Evolutionary conservation across 148 eudicot genomes (phyloP).

Genomic region (Polygonum aviculare): DNA sequence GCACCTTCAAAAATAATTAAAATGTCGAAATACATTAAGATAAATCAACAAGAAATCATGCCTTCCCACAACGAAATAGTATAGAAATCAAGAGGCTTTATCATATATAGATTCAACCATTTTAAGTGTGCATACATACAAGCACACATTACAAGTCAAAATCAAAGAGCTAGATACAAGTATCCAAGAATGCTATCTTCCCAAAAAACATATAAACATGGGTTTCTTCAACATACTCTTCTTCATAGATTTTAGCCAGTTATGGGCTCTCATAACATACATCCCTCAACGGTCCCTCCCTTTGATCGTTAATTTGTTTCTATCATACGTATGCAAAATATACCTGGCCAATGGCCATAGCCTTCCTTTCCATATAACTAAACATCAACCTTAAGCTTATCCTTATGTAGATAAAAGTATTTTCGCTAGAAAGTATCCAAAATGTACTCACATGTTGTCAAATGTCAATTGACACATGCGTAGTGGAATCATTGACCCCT

Average conservation of each 20-base stretch:
- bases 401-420: not conserved
- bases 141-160: not conserved
- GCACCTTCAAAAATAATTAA: no score
- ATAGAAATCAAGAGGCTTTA: no score
- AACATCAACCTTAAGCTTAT: not conserved
- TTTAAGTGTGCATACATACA: no score
- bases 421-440: not conserved
- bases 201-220: not conserved
- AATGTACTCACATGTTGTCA: not conserved
- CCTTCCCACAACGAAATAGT: no score
- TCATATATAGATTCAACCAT: no score
- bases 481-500: no score
- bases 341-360: not conserved
- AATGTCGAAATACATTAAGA: no score
- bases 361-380: not conserved
- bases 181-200: slow-evolving; percentile 7
- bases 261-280: slow-evolving; percentile 7
- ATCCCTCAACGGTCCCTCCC: not conserved
- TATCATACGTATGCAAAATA: not conserved
- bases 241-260: not conserved
- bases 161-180: not conserved
- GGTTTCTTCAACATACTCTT: not conserved
- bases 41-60: no score
- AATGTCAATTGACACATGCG: not conserved
- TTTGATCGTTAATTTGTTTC: not conserved